These are phyloP conservation scores for Colletotrichum sp. DNA, from an alignment of 2,329 filamentous ascomycete genomes.

Conservation along the genomic window DNA sequence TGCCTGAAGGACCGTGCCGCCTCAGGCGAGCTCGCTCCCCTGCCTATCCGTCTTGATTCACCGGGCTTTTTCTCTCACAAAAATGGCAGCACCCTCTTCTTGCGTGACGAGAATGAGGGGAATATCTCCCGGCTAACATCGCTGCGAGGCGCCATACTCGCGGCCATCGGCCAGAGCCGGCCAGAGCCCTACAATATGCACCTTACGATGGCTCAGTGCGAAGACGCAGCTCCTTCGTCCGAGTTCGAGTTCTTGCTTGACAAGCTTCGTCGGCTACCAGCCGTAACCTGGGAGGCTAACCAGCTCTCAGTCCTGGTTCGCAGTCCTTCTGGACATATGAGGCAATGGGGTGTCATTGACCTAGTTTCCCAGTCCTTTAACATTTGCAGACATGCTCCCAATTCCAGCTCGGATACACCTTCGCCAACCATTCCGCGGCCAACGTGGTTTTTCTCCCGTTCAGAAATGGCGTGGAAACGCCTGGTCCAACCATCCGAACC, in stretches of 20 bases:
- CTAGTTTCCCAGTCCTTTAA: constrained; percentile 25
- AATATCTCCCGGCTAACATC: constrained; percentile 27
- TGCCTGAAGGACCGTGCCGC: constrained; percentile 27
- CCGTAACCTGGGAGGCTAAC: constrained; percentile 51
- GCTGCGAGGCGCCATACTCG: constrained; percentile 40
- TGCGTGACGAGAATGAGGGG: constrained; percentile 35
- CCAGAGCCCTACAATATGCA: constrained; percentile 48
- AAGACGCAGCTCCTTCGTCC: constrained; percentile 42
- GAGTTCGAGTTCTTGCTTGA: constrained; percentile 56
- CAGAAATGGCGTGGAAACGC: background rate
- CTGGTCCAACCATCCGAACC: background rate
- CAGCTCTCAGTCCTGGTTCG: constrained; percentile 60
- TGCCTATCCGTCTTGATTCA: constrained; percentile 39
- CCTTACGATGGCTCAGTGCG: constrained; percentile 66
- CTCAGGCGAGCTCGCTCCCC: background rate
- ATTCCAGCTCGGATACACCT: background rate
- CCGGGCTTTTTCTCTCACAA: constrained; percentile 54
- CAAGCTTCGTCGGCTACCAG: constrained; percentile 55
- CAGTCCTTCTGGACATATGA: constrained; percentile 56
- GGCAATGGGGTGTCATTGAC: constrained; percentile 57
- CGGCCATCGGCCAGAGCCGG: constrained; percentile 35
- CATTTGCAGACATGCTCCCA: background rate
- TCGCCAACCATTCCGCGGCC: background rate
- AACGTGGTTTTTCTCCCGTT: constrained; percentile 1
- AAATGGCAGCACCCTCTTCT: constrained; percentile 54